These are phyloP conservation scores for Triangularia verruculosa DNA, from an alignment of 2,329 filamentous ascomycete genomes.

Conservation along the genomic window DNA sequence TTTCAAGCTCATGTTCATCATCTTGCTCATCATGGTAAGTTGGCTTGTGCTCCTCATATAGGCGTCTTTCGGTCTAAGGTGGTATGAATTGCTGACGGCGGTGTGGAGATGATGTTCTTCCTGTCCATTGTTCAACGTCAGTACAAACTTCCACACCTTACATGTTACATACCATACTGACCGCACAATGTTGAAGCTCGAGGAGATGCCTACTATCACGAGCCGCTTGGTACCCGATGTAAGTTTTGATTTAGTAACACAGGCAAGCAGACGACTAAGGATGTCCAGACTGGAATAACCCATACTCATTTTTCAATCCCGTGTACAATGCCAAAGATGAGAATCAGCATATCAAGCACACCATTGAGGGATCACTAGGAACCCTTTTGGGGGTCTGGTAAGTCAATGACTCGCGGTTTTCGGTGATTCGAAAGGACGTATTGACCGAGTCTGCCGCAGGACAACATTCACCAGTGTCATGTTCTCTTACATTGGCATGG, in stretches of 20 bases:
- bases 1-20: slow-evolving; percentile 38
- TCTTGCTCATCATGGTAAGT: slow-evolving; percentile 33
- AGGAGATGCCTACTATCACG: slow-evolving; percentile 36
- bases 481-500: slow-evolving; percentile 39
- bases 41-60: too few relatives aligned
- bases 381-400: slow-evolving; percentile 40
- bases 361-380: slow-evolving; percentile 35
- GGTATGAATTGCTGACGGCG: neutral
- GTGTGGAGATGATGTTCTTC: slow-evolving; percentile 35
- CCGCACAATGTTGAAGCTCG: slow-evolving; percentile 29
- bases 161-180: neutral
- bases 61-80: too few relatives aligned
- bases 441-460: slow-evolving; percentile 24
- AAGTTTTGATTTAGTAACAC: neutral
- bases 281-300: slow-evolving; percentile 26
- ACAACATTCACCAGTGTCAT: slow-evolving; percentile 38
- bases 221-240: slow-evolving; percentile 38
- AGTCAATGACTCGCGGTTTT: slow-evolving; percentile 12
- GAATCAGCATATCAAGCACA: slow-evolving; percentile 28
- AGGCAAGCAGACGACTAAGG: neutral
- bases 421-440: too few relatives aligned
- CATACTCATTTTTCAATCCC: slow-evolving; percentile 39
- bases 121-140: slow-evolving; percentile 37
- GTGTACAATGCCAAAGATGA: slow-evolving; percentile 34
- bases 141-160: slow-evolving; percentile 11